Base-by-base conservation (phyloP, 805 yeast species). In the Komagataella ulmi region DNA sequence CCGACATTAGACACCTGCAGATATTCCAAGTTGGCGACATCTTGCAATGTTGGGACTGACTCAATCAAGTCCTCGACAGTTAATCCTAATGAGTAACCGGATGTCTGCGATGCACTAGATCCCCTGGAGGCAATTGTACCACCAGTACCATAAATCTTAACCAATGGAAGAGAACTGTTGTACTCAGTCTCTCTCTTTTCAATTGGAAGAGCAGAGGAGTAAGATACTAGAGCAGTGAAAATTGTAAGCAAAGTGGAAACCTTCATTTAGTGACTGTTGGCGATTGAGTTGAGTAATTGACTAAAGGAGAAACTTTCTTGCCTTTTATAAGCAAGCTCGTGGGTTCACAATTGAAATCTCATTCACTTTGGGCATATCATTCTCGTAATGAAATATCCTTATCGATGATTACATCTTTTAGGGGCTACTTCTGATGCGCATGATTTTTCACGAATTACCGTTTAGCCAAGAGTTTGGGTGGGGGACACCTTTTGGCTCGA, bases 1-100 rank as follows among this genome's bases (percentile, higher is more conserved):
- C 80, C 86, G n/a, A 80, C 65, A 57, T 81, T 81, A 55, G 79
- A 72, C 46, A 81, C 69, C 58, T 81, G 86, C 62, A 79, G 85
- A 60, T 78, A 81, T 56, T 76, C 79, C 54, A 81, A 67, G 54
- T 73, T 75, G 57, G 85, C 80, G 6, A 77, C 69, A 10, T 65
- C 60, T 0, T 78, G 68, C 43, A 81, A 69, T 55, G 78, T 82
- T 3, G 86, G 86, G 49, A 81, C 77, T 10, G 76, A 67, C 17
- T 68, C 67, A 46, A 80, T 63, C 57, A 78, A 63, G 52, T 78
- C 81, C 54, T 77, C 78, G 46, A 71, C 67, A 8, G 79, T 72
- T 52, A 77, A 63, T 51, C 75, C 81, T 3, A 77, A 76, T 46
- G 69, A 65, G 59, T 77, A 77, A 3, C 80, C 81, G 1, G 81